Percentiles rank a stretch among this genome's conserved stretches.
phyloP scores from a whole-genome alignment of 345 rosid genomes.

The Pistacia vera region DNA sequence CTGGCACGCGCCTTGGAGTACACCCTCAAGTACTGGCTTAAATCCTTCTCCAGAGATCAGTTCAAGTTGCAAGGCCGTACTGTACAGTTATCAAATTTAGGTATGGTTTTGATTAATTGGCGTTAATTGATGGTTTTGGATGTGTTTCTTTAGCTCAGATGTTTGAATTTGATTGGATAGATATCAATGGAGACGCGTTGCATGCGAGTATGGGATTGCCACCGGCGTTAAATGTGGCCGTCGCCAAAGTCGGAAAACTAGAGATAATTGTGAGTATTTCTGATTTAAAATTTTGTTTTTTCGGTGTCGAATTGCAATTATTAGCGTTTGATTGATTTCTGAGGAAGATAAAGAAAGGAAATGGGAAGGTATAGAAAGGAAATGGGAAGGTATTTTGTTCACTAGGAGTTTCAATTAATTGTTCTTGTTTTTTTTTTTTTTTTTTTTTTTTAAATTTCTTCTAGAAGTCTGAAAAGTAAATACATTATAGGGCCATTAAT shows the following conservation, averaged over 20 bases:
- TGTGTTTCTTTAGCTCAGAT: background rate
- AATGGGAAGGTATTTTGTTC: background rate
- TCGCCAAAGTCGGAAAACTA: conserved; percentile 86
- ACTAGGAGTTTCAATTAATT: conserved; percentile 1
- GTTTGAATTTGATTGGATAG: conserved; percentile 33
- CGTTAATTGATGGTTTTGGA: background rate
- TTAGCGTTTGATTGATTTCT: conserved; percentile 8
- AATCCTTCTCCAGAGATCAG: conserved; percentile 97
- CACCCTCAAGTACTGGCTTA: conserved; percentile 99
- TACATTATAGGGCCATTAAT: background rate
- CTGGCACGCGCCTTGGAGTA: conserved; percentile 95
- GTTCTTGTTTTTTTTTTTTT: background rate
- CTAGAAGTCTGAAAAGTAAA: background rate
- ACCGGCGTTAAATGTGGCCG: conserved; percentile 82
- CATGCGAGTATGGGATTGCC: conserved; percentile 99
- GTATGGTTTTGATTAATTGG: conserved; percentile 27
- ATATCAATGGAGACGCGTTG: conserved; percentile 94
- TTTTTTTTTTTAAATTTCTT: background rate
- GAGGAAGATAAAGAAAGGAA: background rate
- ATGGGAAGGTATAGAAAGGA: background rate
- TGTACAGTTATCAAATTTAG: conserved; percentile 88
- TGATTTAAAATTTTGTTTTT: background rate
- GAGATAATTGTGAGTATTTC: conserved; percentile 68
- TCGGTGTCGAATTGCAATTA: background rate
- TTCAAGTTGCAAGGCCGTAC: conserved; percentile 94